These are phyloP conservation scores for Corylus avellana DNA, from an alignment of 306 rosid genomes.

Conservation along the genomic window DNA sequence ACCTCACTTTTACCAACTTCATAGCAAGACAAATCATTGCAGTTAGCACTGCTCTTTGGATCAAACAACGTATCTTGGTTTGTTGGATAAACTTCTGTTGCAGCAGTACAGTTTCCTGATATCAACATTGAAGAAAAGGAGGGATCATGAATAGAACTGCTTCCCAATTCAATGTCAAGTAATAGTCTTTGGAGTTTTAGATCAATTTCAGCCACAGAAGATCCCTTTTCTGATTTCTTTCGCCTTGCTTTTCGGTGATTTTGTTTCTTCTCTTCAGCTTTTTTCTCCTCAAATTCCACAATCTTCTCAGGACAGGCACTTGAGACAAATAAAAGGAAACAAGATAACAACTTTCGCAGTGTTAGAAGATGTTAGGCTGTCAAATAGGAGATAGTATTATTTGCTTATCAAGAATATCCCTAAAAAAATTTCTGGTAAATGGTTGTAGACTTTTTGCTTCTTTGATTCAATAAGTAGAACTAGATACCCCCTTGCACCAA, in stretches of 20 bases:
- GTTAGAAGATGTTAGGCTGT: not conserved
- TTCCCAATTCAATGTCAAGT: constrained; percentile 50
- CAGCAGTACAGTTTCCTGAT: constrained; percentile 17
- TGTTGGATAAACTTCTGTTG: constrained; percentile 34
- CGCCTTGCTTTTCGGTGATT: constrained; percentile 46
- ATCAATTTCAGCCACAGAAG: constrained; percentile 61
- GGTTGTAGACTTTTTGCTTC: not conserved
- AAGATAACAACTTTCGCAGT: not conserved
- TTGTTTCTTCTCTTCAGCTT: constrained; percentile 50
- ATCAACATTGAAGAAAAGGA: constrained; percentile 26
- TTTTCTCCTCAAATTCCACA: constrained; percentile 56
- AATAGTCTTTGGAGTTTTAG: constrained; percentile 49
- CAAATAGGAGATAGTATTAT: not conserved
- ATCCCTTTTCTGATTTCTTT: constrained; percentile 47
- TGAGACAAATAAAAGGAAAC: constrained; percentile 25
- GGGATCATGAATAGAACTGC: constrained; percentile 21
- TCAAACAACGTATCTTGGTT: constrained; percentile 21
- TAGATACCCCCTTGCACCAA: not conserved
- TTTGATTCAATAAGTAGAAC: not conserved
- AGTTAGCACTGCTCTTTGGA: constrained; percentile 18
- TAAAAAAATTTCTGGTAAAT: not conserved
- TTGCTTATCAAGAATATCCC: not conserved
- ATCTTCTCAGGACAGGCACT: constrained; percentile 90
- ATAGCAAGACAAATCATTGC: constrained; percentile 19
- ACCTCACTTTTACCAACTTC: constrained; percentile 41